Percentiles rank a stretch among this genome's conserved stretches.
These are phyloP conservation scores for Fraxinus velutina DNA, from an alignment of 305 asterid genomes.

Conservation along the genomic window DNA sequence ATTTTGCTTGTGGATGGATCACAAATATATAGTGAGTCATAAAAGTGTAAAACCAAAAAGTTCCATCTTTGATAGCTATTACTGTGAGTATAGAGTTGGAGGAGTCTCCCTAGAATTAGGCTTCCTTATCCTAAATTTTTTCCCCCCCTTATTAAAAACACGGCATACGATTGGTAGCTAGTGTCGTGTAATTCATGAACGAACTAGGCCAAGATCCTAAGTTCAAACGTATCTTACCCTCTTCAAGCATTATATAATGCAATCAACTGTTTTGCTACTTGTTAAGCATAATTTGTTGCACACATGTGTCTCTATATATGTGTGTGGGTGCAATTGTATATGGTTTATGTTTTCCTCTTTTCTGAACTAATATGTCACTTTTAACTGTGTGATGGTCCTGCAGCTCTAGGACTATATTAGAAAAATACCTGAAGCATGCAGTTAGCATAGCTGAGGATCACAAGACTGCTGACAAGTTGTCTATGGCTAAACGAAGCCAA, in stretches of 20 bases:
- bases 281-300: conserved; percentile 11
- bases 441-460: conserved; percentile 71
- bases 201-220: conserved; percentile 5
- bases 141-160: background rate
- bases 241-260: conserved; percentile 16
- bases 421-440: conserved; percentile 91
- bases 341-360: conserved; percentile 5
- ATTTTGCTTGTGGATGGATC: conserved; percentile 13
- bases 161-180: conserved; percentile 12
- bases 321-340: background rate
- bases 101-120: conserved; percentile 5
- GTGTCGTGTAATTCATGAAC: conserved; percentile 13
- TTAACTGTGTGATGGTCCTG: conserved; percentile 28
- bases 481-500: conserved; percentile 69
- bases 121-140: background rate
- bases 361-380: conserved; percentile 1
- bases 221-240: background rate
- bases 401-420: conserved; percentile 93
- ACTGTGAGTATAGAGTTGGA: conserved; percentile 1
- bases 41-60: conserved; percentile 2
- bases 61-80: conserved; percentile 11
- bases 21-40: background rate
- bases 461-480: conserved; percentile 49
- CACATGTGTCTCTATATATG: background rate
- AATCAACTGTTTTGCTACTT: background rate